Evolutionary conservation across 805 yeast species (phyloP).

Genomic region (Metschnikowia colocasiae): DNA sequence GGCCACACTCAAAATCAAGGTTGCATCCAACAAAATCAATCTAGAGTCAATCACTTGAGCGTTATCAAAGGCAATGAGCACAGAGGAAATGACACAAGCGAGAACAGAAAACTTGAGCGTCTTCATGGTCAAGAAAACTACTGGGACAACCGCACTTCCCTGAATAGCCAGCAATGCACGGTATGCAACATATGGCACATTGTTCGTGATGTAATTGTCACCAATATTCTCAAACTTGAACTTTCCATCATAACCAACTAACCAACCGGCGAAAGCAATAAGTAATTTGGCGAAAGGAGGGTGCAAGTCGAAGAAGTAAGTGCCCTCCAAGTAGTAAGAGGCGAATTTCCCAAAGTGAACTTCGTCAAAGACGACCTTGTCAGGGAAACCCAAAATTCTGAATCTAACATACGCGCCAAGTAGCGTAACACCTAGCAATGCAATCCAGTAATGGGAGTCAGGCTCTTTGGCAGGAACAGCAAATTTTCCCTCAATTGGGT

Average conservation of each 20-base stretch:
- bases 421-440: slow-evolving; percentile 36
- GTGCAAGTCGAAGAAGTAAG: slow-evolving; percentile 93
- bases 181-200: slow-evolving; percentile 83
- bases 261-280: slow-evolving; percentile 85
- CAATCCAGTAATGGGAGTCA: slow-evolving; percentile 29
- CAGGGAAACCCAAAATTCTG: slow-evolving; percentile 58
- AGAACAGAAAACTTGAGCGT: slow-evolving; percentile 76
- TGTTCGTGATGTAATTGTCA: slow-evolving; percentile 67
- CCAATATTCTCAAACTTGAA: slow-evolving; percentile 92
- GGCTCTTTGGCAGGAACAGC: slow-evolving; percentile 22
- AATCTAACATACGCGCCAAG: slow-evolving; percentile 55
- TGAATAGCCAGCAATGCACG: slow-evolving; percentile 76
- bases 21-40: slow-evolving; percentile 87
- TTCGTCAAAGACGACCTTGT: slow-evolving; percentile 80
- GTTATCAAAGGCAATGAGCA: slow-evolving; percentile 78
- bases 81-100: slow-evolving; percentile 72
- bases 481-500: background rate
- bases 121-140: slow-evolving; percentile 80
- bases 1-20: slow-evolving; percentile 80
- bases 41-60: slow-evolving; percentile 91
- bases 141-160: slow-evolving; percentile 78
- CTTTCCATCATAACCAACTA: slow-evolving; percentile 86
- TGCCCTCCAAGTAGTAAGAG: slow-evolving; percentile 78
- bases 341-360: slow-evolving; percentile 87
- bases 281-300: slow-evolving; percentile 96